These are phyloP conservation scores for Setaria italica DNA, from an alignment of 202 grass and related monocot genomes.

Conservation along the genomic window DNA sequence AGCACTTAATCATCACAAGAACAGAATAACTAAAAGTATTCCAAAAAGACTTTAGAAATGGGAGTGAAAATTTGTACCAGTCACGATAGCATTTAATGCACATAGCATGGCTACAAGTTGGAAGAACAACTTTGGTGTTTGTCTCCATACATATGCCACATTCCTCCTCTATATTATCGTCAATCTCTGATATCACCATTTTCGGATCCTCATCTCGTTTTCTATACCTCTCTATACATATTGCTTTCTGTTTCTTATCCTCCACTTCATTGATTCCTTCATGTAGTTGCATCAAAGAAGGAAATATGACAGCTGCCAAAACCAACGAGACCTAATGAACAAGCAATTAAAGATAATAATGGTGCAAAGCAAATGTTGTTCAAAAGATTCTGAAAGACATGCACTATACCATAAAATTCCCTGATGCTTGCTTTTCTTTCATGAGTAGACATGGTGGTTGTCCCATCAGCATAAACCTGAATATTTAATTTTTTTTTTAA, in stretches of 20 bases:
- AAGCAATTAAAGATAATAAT: conserved; percentile 45
- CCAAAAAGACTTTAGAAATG: conserved; percentile 8
- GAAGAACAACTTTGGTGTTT: conserved; percentile 79
- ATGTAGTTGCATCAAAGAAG: conserved; percentile 84
- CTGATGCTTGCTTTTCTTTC: conserved; percentile 95
- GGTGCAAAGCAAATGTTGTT: background rate
- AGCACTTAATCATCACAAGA: background rate
- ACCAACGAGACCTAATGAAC: conserved; percentile 30
- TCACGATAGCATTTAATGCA: conserved; percentile 94
- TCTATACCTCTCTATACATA: conserved; percentile 74
- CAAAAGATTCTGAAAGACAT: background rate
- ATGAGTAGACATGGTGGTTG: conserved; percentile 95
- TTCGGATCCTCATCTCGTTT: conserved; percentile 79
- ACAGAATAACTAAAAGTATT: background rate
- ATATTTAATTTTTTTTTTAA: conserved; percentile 10
- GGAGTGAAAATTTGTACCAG: conserved; percentile 66
- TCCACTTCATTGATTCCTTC: conserved; percentile 85
- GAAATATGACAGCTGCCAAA: conserved; percentile 90
- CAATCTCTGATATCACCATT: conserved; percentile 75
- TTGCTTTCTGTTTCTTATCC: conserved; percentile 78
- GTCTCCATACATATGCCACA: conserved; percentile 98
- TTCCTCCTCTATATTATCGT: conserved; percentile 90
- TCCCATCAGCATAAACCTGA: conserved; percentile 92
- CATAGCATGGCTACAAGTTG: conserved; percentile 88
- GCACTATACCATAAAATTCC: conserved; percentile 83